These are phyloP conservation scores for Euclidium syriacum DNA, from an alignment of 345 rosid genomes.

Conservation along the genomic window DNA sequence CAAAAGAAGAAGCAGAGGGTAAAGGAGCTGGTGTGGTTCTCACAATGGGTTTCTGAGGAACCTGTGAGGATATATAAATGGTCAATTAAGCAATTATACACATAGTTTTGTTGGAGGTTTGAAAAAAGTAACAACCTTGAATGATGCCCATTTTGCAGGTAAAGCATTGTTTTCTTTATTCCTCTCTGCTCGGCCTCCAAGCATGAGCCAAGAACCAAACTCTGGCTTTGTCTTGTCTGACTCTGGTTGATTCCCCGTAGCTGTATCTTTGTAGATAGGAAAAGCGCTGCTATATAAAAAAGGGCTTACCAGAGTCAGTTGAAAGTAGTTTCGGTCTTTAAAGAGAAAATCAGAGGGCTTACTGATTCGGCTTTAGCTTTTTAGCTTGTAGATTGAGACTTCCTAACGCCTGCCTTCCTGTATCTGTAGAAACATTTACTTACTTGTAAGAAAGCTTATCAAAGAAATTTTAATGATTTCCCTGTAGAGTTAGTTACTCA, in stretches of 20 bases:
- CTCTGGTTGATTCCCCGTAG: slow-evolving; percentile 34
- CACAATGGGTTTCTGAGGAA: slow-evolving; percentile 52
- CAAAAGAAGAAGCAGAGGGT: slow-evolving; percentile 43
- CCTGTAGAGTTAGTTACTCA: slow-evolving; percentile 31
- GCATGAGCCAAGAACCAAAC: slow-evolving; percentile 51
- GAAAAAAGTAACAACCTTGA: slow-evolving; percentile 47
- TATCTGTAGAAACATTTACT: not conserved
- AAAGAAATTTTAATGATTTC: not conserved
- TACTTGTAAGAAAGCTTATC: not conserved
- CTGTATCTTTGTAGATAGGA: slow-evolving; percentile 56
- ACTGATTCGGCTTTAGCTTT: slow-evolving; percentile 55
- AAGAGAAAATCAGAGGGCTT: slow-evolving; percentile 11
- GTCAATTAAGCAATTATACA: slow-evolving; percentile 10
- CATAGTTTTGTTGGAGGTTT: not conserved
- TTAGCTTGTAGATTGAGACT: slow-evolving; percentile 37
- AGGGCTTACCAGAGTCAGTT: not conserved
- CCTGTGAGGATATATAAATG: slow-evolving; percentile 32
- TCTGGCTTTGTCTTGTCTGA: slow-evolving; percentile 44
- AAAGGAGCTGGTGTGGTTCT: slow-evolving; percentile 37
- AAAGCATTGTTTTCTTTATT: slow-evolving; percentile 82
- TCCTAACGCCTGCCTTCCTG: slow-evolving; percentile 46
- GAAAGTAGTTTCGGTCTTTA: not conserved
- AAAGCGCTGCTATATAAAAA: slow-evolving; percentile 41
- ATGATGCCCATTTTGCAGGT: slow-evolving; percentile 72
- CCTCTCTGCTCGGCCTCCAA: slow-evolving; percentile 74